Base-by-base conservation (phyloP, 2,329 filamentous ascomycete genomes). In the Pseudocercospora pini-densiflorae region DNA sequence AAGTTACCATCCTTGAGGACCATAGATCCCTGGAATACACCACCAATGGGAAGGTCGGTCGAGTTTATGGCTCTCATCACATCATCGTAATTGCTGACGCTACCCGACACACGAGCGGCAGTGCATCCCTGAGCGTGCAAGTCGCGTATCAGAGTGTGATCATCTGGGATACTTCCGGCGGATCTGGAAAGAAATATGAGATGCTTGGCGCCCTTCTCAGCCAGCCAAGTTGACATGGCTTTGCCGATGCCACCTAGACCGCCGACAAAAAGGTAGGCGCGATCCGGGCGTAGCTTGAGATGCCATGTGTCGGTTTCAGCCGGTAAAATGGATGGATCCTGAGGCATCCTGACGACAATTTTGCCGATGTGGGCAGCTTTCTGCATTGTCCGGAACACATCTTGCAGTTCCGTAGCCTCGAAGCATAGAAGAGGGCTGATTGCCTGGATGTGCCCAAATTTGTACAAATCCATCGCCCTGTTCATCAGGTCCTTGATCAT, bases 171-270 rank as follows among this genome's bases (percentile, higher is more conserved):
- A 5, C 24, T 24, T 4, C 43, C 23, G 3, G 60, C 64, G 23
- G 54, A 63, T 29, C 64, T 31, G 23, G 43, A 43, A 12, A 68
- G 49, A 31, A 64, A 45, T 8, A 63, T 43, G 3, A 68, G 14
- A 43, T 63, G 54, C 6, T 40, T 21, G 5, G 66, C 66, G n/a
- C 66, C 66, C 12, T 59, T n/a, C 8, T 63, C 61, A 12, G 59
- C 24, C 57, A 68, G 55, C 66, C 66, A 66, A 6, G n/a, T n/a
- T 16, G 60, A 55, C 14, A 66, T 16, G 23, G 60, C 16, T n/a
- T 59, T 47, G 1, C 66, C 66, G n/a, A 68, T 61, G 14, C 66
- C 66, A 9, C 63, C 64, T 6, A 59, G 49, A 24, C 66, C 64
- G 10, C 66, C 66, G n/a, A 53, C 36, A 8, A 68, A 57, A 5